phyloP scores from a whole-genome alignment of 2,329 filamentous ascomycete species.

The Exophiala phaeomuriformis region DNA sequence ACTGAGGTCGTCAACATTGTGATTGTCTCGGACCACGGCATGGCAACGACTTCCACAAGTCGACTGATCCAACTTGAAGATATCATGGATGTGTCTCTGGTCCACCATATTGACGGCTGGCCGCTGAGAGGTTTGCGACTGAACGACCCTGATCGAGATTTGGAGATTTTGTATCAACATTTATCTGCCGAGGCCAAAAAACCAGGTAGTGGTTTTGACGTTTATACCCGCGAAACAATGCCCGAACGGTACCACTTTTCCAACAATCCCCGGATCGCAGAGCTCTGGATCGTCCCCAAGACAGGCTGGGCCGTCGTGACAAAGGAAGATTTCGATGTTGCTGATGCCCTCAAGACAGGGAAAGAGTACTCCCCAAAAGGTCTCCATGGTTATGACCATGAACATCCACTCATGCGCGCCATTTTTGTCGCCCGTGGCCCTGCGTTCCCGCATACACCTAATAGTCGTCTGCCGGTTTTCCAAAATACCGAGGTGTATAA shows the following conservation, averaged over 20 bases:
- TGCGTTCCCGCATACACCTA: slow-evolving; percentile 78
- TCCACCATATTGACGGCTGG: slow-evolving; percentile 89
- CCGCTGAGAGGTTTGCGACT: slow-evolving; percentile 83
- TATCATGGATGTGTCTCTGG: slow-evolving; percentile 66
- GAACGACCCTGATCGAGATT: slow-evolving; percentile 56
- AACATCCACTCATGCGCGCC: slow-evolving; percentile 90
- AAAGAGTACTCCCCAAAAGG: slow-evolving; percentile 71
- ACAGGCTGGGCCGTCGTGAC: slow-evolving; percentile 88
- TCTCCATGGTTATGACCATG: slow-evolving; percentile 89
- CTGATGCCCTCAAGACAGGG: slow-evolving; percentile 56
- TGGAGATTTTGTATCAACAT: slow-evolving; percentile 60
- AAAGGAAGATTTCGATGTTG: slow-evolving; percentile 68
- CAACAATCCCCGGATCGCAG: slow-evolving; percentile 81
- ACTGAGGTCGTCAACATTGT: slow-evolving; percentile 88
- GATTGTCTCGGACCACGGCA: slow-evolving; percentile 95
- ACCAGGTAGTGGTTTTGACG: slow-evolving; percentile 56
- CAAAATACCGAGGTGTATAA: slow-evolving; percentile 96
- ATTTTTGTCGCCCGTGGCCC: slow-evolving; percentile 91
- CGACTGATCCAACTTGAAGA: slow-evolving; percentile 86
- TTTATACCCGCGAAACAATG: slow-evolving; percentile 84
- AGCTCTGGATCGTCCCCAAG: slow-evolving; percentile 88
- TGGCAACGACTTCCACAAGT: slow-evolving; percentile 81
- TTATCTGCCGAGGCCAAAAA: slow-evolving; percentile 45
- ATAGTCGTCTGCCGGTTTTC: slow-evolving; percentile 71
- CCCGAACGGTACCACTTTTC: slow-evolving; percentile 87